Conservation (phyloP, 2,329 filamentous ascomycete genomes). For the Ramularia collo-cygni region DNA sequence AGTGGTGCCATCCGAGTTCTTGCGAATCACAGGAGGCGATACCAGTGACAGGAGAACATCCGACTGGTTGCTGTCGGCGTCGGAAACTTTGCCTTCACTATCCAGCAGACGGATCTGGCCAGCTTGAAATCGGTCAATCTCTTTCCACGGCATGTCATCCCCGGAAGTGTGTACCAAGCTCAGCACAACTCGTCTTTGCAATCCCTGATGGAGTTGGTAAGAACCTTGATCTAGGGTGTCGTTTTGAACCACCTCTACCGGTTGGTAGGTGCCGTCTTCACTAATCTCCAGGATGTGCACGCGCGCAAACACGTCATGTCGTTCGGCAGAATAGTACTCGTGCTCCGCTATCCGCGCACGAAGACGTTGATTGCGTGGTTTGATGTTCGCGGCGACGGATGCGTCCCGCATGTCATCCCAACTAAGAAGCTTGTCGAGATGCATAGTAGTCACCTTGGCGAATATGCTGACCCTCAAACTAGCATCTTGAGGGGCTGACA, state of each 20-base stretch:
- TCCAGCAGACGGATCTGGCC: conserved; percentile 80
- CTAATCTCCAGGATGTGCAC: conserved; percentile 87
- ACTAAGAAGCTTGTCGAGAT: conserved; percentile 92
- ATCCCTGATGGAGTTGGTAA: conserved; percentile 89
- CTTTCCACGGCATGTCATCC: conserved; percentile 80
- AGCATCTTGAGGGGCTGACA: conserved; percentile 67
- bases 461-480: conserved; percentile 84
- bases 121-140: conserved; percentile 68
- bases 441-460: conserved; percentile 83
- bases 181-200: conserved; percentile 81
- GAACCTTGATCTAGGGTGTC: conserved; percentile 79
- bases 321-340: conserved; percentile 88
- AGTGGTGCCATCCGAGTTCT: conserved; percentile 83
- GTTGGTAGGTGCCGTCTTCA: conserved; percentile 82
- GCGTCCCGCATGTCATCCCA: conserved; percentile 97
- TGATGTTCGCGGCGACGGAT: conserved; percentile 49
- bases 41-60: conserved; percentile 73
- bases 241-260: conserved; percentile 85
- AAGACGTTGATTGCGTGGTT: conserved; percentile 38
- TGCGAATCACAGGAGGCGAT: conserved; percentile 68
- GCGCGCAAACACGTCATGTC: conserved; percentile 83
- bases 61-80: conserved; percentile 58
- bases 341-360: conserved; percentile 74
- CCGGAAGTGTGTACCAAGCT: conserved; percentile 88
- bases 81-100: conserved; percentile 74